Percentiles rank a stretch among this genome's conserved stretches.
These are phyloP conservation scores for Aureobasidium sp. DNA, from an alignment of 2,329 filamentous ascomycete genomes.

Conservation along the genomic window DNA sequence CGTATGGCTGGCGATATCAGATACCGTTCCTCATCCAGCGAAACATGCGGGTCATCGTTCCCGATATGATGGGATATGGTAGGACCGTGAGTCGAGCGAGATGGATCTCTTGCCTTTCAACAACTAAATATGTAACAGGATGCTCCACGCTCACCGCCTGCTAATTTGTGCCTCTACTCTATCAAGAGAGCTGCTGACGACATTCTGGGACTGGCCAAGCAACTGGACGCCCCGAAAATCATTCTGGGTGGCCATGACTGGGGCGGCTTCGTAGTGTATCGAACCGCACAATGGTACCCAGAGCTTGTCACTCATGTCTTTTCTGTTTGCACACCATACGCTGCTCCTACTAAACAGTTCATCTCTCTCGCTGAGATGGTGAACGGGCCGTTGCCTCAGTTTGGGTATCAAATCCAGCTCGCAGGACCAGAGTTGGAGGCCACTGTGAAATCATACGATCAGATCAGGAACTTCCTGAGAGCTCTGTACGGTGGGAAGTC, in stretches of 20 bases:
- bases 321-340: constrained; percentile 70
- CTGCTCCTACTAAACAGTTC: constrained; percentile 17
- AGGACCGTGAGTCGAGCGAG: constrained; percentile 43
- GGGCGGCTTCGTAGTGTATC: constrained; percentile 72
- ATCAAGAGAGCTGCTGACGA: constrained; percentile 63
- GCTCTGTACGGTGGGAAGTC: constrained; percentile 60
- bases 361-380: constrained; percentile 53
- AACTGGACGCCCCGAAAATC: constrained; percentile 49
- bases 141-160: constrained; percentile 12
- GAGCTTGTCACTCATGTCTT: constrained; percentile 66
- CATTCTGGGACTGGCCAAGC: constrained; percentile 60
- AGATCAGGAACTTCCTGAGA: constrained; percentile 62
- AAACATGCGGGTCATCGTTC: constrained; percentile 69
- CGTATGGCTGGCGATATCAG: constrained; percentile 82
- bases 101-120: not conserved
- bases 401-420: constrained; percentile 79
- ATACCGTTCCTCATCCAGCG: constrained; percentile 66
- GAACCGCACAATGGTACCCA: constrained; percentile 64
- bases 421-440: constrained; percentile 49
- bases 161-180: constrained; percentile 9
- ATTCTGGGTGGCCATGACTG: constrained; percentile 91
- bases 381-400: constrained; percentile 52
- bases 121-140: not conserved
- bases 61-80: constrained; percentile 82
- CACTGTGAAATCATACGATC: constrained; percentile 27